These are phyloP conservation scores for Singerocomus rubriflavus DNA, from an alignment of 1,284 basidiomycete species.

Conservation along the genomic window DNA sequence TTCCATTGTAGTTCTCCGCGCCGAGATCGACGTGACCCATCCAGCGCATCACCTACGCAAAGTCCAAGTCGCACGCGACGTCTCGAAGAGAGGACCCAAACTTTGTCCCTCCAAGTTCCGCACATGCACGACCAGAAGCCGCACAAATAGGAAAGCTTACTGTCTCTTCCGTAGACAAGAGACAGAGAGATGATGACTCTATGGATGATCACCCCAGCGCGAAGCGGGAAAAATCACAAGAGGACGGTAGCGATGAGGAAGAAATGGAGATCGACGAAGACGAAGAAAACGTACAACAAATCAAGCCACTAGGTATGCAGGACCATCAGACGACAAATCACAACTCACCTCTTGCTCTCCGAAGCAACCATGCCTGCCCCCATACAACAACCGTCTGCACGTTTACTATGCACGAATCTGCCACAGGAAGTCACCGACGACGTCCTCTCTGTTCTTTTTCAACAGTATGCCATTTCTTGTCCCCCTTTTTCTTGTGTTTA, in stretches of 20 bases:
- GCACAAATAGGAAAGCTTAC: slow-evolving; percentile 38
- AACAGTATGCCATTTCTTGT: slow-evolving; percentile 60
- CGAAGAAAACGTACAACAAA: slow-evolving; percentile 49
- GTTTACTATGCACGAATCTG: slow-evolving; percentile 72
- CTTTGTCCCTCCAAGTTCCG: slow-evolving; percentile 67
- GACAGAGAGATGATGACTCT: slow-evolving; percentile 62
- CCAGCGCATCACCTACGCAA: slow-evolving; percentile 86
- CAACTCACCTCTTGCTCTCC: slow-evolving; percentile 31
- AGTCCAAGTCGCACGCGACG: slow-evolving; percentile 81
- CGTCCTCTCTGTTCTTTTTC: slow-evolving; percentile 79
- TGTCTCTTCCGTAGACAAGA: slow-evolving; percentile 49
- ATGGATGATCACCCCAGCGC: slow-evolving; percentile 51
- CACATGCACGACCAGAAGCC: slow-evolving; percentile 46
- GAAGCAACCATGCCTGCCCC: slow-evolving; percentile 49
- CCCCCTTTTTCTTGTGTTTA: neutral
- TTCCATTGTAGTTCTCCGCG: slow-evolving; percentile 4
- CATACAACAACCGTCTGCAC: slow-evolving; percentile 57
- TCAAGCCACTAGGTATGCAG: slow-evolving; percentile 44
- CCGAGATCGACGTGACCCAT: slow-evolving; percentile 13
- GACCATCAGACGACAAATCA: slow-evolving; percentile 14
- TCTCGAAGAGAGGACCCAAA: slow-evolving; percentile 69
- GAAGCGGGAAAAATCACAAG: slow-evolving; percentile 70
- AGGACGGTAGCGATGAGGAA: slow-evolving; percentile 65
- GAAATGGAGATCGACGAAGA: slow-evolving; percentile 87
- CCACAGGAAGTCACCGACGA: slow-evolving; percentile 80